Percentiles rank a stretch among this genome's conserved stretches.
Evolutionary conservation across 345 rosid genomes (phyloP).

Genomic region (Eucalyptus regnans): DNA sequence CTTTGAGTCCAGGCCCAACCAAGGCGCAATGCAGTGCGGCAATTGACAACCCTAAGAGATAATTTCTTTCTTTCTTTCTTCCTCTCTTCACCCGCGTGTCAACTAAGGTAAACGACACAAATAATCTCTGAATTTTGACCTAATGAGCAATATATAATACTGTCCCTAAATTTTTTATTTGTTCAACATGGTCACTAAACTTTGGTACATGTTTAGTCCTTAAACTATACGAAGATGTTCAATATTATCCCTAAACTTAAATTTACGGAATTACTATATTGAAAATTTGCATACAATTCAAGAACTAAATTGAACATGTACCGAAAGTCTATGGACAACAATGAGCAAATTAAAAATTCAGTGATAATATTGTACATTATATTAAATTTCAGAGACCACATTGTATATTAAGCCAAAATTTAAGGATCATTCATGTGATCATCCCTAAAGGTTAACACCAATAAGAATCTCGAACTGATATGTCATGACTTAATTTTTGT

Average conservation of each 20-base stretch:
- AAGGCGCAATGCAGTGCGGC: too few relatives aligned
- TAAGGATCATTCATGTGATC: accelerated
- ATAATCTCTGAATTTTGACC: accelerated
- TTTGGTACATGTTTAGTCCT: accelerated
- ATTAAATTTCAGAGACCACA: accelerated
- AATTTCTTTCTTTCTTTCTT: too few relatives aligned
- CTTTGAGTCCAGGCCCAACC: background rate
- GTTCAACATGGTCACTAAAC: accelerated
- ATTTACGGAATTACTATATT: accelerated
- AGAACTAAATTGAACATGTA: too few relatives aligned
- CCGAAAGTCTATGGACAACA: too few relatives aligned
- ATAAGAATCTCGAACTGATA: too few relatives aligned
- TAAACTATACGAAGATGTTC: accelerated
- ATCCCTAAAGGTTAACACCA: accelerated
- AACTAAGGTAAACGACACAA: too few relatives aligned
- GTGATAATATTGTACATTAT: accelerated
- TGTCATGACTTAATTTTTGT: background rate
- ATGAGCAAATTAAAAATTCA: too few relatives aligned
- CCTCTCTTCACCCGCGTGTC: too few relatives aligned
- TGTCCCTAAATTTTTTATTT: accelerated
- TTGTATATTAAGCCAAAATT: accelerated
- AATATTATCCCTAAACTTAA: background rate
- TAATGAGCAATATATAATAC: accelerated
- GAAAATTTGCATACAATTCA: too few relatives aligned
- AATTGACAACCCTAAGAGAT: background rate